Percentiles rank a stretch among this genome's conserved stretches.
Conservation (phyloP, 2,329 filamentous ascomycete species). For the Allantophomopsis cytisporea region DNA sequence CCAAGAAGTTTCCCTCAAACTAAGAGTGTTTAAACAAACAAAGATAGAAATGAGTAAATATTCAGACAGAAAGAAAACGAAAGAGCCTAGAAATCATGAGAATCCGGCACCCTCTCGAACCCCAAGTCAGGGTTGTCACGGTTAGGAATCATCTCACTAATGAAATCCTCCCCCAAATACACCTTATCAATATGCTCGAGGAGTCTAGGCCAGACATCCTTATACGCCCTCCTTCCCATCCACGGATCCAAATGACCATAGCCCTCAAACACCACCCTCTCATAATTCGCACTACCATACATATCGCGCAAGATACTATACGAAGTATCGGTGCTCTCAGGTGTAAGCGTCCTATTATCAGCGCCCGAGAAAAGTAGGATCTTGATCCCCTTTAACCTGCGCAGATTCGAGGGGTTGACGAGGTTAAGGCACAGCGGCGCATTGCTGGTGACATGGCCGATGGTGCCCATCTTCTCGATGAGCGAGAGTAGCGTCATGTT, state of each 20-base stretch:
- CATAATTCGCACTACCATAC: conserved; percentile 35
- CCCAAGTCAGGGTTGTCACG: no score
- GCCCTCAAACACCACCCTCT: conserved; percentile 35
- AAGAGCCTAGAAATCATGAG: no score
- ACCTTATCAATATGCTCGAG: conserved; percentile 40
- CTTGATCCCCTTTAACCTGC: conserved; percentile 34
- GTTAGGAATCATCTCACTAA: background rate
- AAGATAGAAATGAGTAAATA: no score
- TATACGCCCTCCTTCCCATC: conserved; percentile 46
- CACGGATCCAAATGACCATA: conserved; percentile 49
- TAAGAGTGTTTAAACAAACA: no score
- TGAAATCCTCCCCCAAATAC: conserved; percentile 10
- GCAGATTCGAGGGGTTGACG: conserved; percentile 33
- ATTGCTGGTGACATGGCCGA: conserved; percentile 37
- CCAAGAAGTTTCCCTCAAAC: no score
- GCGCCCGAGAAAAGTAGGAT: conserved; percentile 40
- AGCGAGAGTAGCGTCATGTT: conserved; percentile 43
- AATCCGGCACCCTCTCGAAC: no score
- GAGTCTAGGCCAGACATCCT: conserved; percentile 44
- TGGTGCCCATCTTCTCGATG: conserved; percentile 39
- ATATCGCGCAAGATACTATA: conserved; percentile 36
- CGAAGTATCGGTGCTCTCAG: conserved; percentile 35
- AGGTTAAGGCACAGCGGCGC: conserved; percentile 31
- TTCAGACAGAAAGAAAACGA: no score
- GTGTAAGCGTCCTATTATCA: conserved; percentile 41